phyloP scores from a whole-genome alignment of 2,329 filamentous ascomycete species.

The Grosmannia huntii region DNA sequence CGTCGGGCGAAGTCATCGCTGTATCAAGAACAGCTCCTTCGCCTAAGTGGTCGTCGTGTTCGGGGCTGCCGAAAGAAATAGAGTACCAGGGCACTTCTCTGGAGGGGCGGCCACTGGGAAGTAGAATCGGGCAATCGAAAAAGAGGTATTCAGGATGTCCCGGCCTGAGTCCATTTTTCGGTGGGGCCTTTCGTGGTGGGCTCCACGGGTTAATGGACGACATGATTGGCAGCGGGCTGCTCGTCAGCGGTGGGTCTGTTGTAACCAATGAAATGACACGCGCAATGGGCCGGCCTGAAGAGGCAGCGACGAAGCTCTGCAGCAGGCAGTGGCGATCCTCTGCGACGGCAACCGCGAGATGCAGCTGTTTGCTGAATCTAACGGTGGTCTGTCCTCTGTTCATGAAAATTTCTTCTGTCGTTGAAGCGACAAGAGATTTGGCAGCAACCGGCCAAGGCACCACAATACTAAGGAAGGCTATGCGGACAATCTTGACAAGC shows the following conservation, averaged over 20 bases:
- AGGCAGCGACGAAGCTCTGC: background rate
- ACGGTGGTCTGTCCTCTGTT: no score
- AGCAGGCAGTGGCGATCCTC: background rate
- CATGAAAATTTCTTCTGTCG: no score
- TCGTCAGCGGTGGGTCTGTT: background rate
- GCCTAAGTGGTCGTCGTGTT: conserved; percentile 19
- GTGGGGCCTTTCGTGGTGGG: background rate
- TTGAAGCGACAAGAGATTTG: no score
- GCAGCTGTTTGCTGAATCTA: background rate
- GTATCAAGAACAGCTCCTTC: conserved; percentile 39
- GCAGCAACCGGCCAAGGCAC: no score
- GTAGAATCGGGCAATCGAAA: background rate
- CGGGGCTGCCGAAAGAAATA: conserved; percentile 7
- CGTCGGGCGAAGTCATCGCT: conserved; percentile 48
- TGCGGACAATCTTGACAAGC: no score
- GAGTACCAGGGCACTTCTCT: background rate
- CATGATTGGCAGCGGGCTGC: background rate
- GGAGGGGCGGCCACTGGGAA: background rate
- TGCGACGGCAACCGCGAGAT: no score
- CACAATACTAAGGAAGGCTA: no score
- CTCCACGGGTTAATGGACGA: background rate
- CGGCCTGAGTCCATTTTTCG: conserved; percentile 2
- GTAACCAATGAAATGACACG: background rate
- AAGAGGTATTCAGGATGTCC: background rate
- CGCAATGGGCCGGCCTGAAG: background rate